A percentile compares a stretch with the other conserved stretches of the same genome.
Conservation (phyloP, 2,329 filamentous ascomycete genomes). For the Elsinoe fawcettii region DNA sequence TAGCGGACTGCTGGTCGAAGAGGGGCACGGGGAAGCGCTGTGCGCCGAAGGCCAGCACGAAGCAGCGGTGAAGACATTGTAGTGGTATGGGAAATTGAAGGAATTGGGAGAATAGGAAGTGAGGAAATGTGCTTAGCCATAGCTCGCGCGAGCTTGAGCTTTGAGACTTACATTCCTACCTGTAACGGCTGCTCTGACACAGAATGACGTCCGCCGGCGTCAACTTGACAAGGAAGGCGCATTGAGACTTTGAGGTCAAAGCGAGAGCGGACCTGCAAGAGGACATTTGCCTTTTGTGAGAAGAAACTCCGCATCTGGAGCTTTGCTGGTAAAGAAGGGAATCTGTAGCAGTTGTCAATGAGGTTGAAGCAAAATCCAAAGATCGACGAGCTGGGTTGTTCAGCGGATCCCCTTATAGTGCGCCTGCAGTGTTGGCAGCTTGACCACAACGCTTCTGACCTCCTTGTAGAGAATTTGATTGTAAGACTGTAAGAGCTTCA, state of each 20-base stretch:
- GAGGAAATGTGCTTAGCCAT: too few species aligned
- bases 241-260: too few species aligned
- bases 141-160: not conserved
- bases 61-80: conserved; percentile 12
- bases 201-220: conserved; percentile 6
- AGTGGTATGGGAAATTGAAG: not conserved
- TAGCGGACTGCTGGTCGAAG: conserved; percentile 21
- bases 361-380: too few species aligned
- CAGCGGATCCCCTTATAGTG: too few species aligned
- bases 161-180: not conserved
- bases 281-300: too few species aligned
- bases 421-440: too few species aligned
- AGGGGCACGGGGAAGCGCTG: conserved; percentile 14
- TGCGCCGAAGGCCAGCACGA: conserved; percentile 14
- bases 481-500: too few species aligned
- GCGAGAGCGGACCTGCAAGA: not conserved
- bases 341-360: not conserved
- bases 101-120: not conserved
- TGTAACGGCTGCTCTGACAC: conserved; percentile 6
- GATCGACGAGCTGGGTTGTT: too few species aligned
- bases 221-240: not conserved
- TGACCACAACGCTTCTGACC: too few species aligned
- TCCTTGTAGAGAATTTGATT: too few species aligned
- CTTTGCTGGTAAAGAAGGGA: too few species aligned
- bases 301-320: too few species aligned